Conservation (phyloP, 1,284 basidiomycete species). For the Cryptococcus sp. region DNA sequence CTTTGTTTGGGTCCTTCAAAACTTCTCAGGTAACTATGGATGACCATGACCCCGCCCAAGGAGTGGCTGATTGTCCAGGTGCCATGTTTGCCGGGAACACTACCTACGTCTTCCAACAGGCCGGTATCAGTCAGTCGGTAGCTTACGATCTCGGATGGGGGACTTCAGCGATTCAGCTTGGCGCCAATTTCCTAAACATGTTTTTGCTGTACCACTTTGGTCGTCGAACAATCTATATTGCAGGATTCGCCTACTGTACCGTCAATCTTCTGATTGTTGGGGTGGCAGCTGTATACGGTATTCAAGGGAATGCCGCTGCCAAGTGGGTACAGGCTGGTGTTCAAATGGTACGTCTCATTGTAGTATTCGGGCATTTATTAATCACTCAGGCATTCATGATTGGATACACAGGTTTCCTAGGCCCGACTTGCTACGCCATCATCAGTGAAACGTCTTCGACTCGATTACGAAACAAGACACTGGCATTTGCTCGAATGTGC, state of each 20-base stretch:
- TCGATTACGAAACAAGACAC: slow-evolving; percentile 49
- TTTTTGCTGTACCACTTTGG: slow-evolving; percentile 32
- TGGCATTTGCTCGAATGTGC: slow-evolving; percentile 47
- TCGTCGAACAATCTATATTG: slow-evolving; percentile 44
- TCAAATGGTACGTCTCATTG: slow-evolving; percentile 20
- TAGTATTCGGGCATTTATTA: slow-evolving; percentile 2
- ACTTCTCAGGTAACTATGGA: no score
- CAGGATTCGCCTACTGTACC: slow-evolving; percentile 37
- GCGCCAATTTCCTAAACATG: slow-evolving; percentile 43
- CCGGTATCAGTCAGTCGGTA: slow-evolving; percentile 30
- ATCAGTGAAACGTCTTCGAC: slow-evolving; percentile 47
- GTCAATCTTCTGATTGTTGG: slow-evolving; percentile 45
- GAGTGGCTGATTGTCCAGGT: neutral
- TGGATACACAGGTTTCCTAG: slow-evolving; percentile 44
- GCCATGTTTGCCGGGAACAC: neutral
- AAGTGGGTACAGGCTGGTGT: neutral
- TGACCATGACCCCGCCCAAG: no score
- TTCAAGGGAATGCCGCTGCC: slow-evolving; percentile 21
- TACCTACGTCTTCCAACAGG: slow-evolving; percentile 20
- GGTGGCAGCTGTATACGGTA: slow-evolving; percentile 5
- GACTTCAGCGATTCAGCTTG: slow-evolving; percentile 25
- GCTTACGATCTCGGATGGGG: slow-evolving; percentile 38
- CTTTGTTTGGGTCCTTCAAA: neutral
- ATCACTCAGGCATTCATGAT: slow-evolving; percentile 38
- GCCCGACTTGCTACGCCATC: slow-evolving; percentile 44